phyloP scores from a whole-genome alignment of 305 asterid genomes.

The Nicotiana rustica region DNA sequence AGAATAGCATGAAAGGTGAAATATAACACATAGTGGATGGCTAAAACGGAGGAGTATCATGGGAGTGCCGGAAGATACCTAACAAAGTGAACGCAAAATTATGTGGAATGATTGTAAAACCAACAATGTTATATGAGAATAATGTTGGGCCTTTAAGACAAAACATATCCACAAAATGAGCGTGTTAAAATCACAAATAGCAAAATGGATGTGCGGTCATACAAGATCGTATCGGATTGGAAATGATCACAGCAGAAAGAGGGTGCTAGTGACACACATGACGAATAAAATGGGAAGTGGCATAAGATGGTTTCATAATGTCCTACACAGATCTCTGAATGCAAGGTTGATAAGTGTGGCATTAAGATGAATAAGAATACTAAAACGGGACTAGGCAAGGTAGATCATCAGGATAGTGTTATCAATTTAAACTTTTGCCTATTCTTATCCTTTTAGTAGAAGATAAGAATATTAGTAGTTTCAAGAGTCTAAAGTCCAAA shows the following conservation, averaged over 20 bases:
- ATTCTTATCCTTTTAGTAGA: neutral
- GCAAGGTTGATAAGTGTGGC: neutral
- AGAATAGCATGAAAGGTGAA: neutral
- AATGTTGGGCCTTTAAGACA: neutral
- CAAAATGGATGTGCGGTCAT: neutral
- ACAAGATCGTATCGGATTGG: neutral
- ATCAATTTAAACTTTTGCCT: neutral
- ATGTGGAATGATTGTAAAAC: neutral
- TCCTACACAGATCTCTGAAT: neutral
- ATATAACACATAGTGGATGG: neutral
- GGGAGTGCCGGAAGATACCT: neutral
- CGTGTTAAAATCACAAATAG: neutral
- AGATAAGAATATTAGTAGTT: neutral
- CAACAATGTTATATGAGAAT: neutral
- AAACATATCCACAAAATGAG: neutral
- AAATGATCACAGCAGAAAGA: neutral
- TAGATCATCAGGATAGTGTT: neutral
- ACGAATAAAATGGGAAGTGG: neutral
- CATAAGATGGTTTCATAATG: neutral
- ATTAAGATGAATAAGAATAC: neutral
- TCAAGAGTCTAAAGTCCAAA: neutral
- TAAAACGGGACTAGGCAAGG: neutral
- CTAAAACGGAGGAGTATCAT: neutral
- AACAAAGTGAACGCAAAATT: neutral
- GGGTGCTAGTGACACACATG: neutral